These are phyloP conservation scores for Xylaria digitata DNA, from an alignment of 2,329 filamentous ascomycete species.

Conservation along the genomic window DNA sequence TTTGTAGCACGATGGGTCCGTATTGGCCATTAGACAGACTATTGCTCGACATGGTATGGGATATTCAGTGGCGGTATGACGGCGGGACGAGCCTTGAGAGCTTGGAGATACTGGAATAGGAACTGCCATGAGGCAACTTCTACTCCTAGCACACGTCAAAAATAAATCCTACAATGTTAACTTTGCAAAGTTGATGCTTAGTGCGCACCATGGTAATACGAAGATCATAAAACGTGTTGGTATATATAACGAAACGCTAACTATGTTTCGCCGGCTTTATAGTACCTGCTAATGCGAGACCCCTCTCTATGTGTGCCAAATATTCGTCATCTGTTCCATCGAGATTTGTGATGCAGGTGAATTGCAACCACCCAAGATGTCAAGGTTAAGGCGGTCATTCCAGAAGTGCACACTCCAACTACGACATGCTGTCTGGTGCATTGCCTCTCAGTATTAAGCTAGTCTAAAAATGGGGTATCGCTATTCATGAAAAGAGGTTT, in stretches of 20 bases:
- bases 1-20: too few relatives aligned
- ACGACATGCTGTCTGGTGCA: constrained; percentile 19
- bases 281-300: constrained; percentile 36
- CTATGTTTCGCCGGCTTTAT: constrained; percentile 28
- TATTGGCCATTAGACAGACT: too few relatives aligned
- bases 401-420: constrained; percentile 40
- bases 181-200: not conserved
- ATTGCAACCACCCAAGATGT: constrained; percentile 38
- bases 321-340: constrained; percentile 42
- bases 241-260: constrained; percentile 38
- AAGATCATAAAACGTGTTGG: constrained; percentile 18
- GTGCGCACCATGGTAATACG: not conserved
- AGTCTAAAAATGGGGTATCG: constrained; percentile 46
- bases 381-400: constrained; percentile 29
- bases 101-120: not conserved
- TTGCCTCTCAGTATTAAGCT: constrained; percentile 37
- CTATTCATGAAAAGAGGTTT: constrained; percentile 39
- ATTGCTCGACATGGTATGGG: too few relatives aligned
- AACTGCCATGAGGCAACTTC: not conserved
- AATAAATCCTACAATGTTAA: not conserved
- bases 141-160: not conserved
- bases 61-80: too few relatives aligned
- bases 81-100: not conserved
- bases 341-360: constrained; percentile 43
- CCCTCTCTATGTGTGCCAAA: constrained; percentile 37